Base-by-base conservation (phyloP, 768 basidiomycete genomes). In the Kondoa malvinella region DNA sequence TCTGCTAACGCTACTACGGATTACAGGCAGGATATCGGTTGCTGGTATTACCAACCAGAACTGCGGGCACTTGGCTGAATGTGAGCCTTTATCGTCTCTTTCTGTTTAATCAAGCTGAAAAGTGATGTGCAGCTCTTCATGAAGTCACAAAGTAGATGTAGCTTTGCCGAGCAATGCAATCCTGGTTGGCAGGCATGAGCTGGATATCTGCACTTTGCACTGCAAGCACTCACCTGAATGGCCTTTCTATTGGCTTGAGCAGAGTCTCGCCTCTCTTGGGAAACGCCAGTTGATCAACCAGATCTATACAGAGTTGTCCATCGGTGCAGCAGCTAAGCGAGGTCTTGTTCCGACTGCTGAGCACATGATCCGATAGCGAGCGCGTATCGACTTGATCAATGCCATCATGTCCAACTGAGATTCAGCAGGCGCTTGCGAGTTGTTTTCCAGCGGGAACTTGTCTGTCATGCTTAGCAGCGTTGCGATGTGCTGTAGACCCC, bases 351-450 rank as follows among this genome's bases (percentile, higher is more conserved):
- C 88, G 26, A 96, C 80, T 0, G 84, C 83, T 0, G 91, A 84
- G 72, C 92, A 99, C 50, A 92, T 83, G 0, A 84, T 82, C 73
- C 86, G 87, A 77, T 97, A 95, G 70, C 87, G 82, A 1, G 91
- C 88, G 56, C 89, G 83, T 68, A 96, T 92, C 70, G 88, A 85
- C 30, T 85, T 83, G 71, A 94, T 84, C 30, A 92, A 82, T 66
- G 83, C 84, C 8, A 85, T 77, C 58, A 94, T 82, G 76, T 95
- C 91, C 32, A 76, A 57, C 4, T 69, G 68, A 25, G 63, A 58
- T 15, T 63, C 68, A 56, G n/a, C 34, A 56, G 65, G 50, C 56
- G 29, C 30, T 56, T 8, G 21, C 8, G 21, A 40, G 32, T 88
- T 87, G 76, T 97, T 95, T 64, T 80, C 77, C 27, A 79, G 82